phyloP scores from a whole-genome alignment of 2,329 filamentous ascomycete genomes.

The Aspergillus vadensis region DNA sequence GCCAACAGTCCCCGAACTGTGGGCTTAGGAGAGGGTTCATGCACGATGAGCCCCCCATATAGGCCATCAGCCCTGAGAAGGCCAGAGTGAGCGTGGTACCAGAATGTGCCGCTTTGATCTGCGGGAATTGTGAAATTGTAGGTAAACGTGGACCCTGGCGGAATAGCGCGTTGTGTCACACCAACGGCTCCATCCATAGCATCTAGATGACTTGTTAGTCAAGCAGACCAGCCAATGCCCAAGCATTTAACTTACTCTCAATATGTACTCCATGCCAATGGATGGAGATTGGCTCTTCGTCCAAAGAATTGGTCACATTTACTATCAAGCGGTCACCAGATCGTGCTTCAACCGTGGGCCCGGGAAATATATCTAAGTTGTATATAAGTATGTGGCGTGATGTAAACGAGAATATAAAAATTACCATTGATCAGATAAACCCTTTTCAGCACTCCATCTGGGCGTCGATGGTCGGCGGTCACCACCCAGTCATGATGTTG shows the following conservation, averaged over 20 bases:
- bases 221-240: background rate
- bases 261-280: conserved; percentile 54
- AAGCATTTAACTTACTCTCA: conserved; percentile 30
- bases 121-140: conserved; percentile 45
- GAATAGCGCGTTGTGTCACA: conserved; percentile 68
- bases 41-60: conserved; percentile 52
- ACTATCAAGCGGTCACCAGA: conserved; percentile 51
- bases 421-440: conserved; percentile 55
- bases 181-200: conserved; percentile 69
- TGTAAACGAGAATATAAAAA: conserved; percentile 1
- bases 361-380: conserved; percentile 46
- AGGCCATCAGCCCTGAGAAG: conserved; percentile 50
- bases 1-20: conserved; percentile 22
- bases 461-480: conserved; percentile 40
- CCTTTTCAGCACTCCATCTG: conserved; percentile 55
- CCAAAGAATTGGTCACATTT: conserved; percentile 45
- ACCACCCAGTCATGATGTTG: conserved; percentile 47
- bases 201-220: conserved; percentile 21
- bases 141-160: conserved; percentile 55
- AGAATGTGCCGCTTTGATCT: conserved; percentile 50
- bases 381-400: background rate
- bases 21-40: conserved; percentile 37
- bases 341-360: conserved; percentile 53
- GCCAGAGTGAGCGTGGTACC: conserved; percentile 53
- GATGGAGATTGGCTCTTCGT: conserved; percentile 44